phyloP scores from a whole-genome alignment of 148 eudicot species.

The Fagopyrum esculentum region DNA sequence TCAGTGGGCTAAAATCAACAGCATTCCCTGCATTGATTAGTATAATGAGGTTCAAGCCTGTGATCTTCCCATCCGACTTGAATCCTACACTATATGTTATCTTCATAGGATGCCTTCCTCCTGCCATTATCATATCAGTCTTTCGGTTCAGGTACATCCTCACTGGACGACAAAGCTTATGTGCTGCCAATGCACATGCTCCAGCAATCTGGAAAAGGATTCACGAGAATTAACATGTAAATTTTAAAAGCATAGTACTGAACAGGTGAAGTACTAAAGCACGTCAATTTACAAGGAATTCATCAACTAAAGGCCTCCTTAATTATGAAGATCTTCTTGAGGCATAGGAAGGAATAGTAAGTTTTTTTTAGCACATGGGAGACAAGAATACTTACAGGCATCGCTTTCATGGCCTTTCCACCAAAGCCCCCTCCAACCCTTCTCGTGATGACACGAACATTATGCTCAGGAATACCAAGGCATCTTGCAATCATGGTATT shows the following conservation, averaged over 20 bases:
- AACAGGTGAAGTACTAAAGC: too few species aligned
- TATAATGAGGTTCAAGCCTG: slow-evolving; percentile 65
- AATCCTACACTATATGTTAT: slow-evolving; percentile 74
- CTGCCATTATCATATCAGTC: slow-evolving; percentile 82
- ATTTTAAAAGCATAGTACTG: too few species aligned
- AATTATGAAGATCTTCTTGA: neutral
- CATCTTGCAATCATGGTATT: slow-evolving; percentile 53
- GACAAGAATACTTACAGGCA: slow-evolving; percentile 54
- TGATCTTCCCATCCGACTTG: slow-evolving; percentile 78
- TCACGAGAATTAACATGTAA: neutral
- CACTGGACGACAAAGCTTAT: slow-evolving; percentile 65
- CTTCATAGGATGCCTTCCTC: slow-evolving; percentile 97
- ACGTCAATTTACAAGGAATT: neutral
- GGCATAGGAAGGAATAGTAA: neutral
- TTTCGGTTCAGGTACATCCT: slow-evolving; percentile 66
- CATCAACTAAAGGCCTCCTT: neutral
- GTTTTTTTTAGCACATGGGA: neutral
- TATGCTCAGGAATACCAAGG: slow-evolving; percentile 73
- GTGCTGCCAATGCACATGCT: slow-evolving; percentile 90
- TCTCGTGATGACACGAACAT: slow-evolving; percentile 79
- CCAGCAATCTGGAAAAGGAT: slow-evolving; percentile 43
- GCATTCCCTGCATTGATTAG: slow-evolving; percentile 54
- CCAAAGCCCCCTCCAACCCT: slow-evolving; percentile 97
- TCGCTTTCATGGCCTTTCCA: slow-evolving; percentile 66
- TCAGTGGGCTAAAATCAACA: slow-evolving; percentile 53